Percentiles rank a stretch among this genome's conserved stretches.
Evolutionary conservation across 257 asterid species (phyloP).

Genomic region (Jacaranda copaia): DNA sequence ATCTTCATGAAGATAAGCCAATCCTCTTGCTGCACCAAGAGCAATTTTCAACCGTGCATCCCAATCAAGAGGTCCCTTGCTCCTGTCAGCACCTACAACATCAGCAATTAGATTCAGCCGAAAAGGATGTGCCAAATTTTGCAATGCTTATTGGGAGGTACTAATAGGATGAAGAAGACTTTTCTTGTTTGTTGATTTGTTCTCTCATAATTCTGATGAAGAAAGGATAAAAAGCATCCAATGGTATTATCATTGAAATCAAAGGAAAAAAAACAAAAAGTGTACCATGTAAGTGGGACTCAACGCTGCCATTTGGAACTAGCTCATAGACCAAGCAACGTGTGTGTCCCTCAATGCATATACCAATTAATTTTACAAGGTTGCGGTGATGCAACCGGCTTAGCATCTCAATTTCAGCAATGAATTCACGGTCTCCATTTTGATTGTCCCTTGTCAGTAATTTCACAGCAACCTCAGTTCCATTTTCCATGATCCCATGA

Average conservation of each 20-base stretch:
- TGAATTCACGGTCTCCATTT: slow-evolving; percentile 80
- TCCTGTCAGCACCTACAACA: slow-evolving; percentile 60
- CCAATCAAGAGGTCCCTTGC: slow-evolving; percentile 66
- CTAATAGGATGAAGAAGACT: background rate
- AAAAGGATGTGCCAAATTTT: background rate
- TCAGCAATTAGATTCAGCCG: slow-evolving; percentile 6
- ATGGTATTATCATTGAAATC: background rate
- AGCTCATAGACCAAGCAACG: slow-evolving; percentile 82
- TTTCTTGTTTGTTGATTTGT: background rate
- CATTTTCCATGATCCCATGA: slow-evolving; percentile 68
- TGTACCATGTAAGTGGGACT: slow-evolving; percentile 82
- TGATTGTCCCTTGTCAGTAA: slow-evolving; percentile 66
- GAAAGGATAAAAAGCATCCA: background rate
- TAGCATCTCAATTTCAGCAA: slow-evolving; percentile 85
- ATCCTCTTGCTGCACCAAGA: slow-evolving; percentile 79
- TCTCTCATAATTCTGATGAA: slow-evolving; percentile 2
- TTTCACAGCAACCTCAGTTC: slow-evolving; percentile 72
- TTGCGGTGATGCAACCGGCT: slow-evolving; percentile 85
- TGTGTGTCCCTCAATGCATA: slow-evolving; percentile 67
- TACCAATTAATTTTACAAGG: slow-evolving; percentile 79
- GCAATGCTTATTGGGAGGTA: background rate
- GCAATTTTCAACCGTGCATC: slow-evolving; percentile 79
- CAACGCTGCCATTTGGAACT: slow-evolving; percentile 78
- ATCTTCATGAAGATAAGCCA: slow-evolving; percentile 83
- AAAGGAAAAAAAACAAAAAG: slow-evolving; percentile 7